Evolutionary conservation across 2,329 filamentous ascomycete genomes (phyloP).

Genomic region (Xylariaceae sp.): DNA sequence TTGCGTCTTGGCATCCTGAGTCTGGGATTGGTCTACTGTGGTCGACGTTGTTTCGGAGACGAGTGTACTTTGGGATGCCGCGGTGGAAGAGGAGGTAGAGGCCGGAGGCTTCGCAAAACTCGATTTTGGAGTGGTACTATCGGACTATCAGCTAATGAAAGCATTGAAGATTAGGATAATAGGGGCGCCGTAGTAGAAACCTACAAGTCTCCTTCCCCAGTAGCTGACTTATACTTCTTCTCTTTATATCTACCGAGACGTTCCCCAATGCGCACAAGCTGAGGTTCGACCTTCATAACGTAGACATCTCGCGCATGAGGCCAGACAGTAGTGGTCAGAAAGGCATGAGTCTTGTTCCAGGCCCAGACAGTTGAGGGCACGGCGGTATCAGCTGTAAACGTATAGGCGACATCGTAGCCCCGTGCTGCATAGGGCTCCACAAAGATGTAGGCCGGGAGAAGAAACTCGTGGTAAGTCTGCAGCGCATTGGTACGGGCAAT

Average conservation of each 20-base stretch:
- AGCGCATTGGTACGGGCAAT: conserved; percentile 63
- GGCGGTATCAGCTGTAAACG: conserved; percentile 69
- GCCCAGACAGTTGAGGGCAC: conserved; percentile 73
- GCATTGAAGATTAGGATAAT: neutral
- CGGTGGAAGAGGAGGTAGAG: conserved; percentile 33
- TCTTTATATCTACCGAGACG: conserved; percentile 77
- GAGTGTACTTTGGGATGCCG: conserved; percentile 25
- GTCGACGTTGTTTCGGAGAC: conserved; percentile 24
- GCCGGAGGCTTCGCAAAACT: conserved; percentile 43
- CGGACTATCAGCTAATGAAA: conserved; percentile 9
- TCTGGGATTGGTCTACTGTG: conserved; percentile 23
- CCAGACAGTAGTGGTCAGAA: conserved; percentile 78
- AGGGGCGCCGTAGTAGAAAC: conserved; percentile 16
- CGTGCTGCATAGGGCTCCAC: conserved; percentile 73
- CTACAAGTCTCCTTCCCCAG: conserved; percentile 39
- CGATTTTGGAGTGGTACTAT: conserved; percentile 37
- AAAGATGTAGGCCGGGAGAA: conserved; percentile 77
- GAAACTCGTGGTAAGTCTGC: conserved; percentile 70
- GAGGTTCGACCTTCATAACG: conserved; percentile 90
- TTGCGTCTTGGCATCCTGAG: conserved; percentile 27
- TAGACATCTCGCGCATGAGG: conserved; percentile 81
- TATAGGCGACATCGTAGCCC: conserved; percentile 67
- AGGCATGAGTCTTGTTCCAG: conserved; percentile 69
- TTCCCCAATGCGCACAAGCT: conserved; percentile 89
- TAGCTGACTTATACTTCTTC: conserved; percentile 39